Conservation (phyloP, 192 early-diverging fungal genomes). For the Gryganskiella cystojenkinii region DNA sequence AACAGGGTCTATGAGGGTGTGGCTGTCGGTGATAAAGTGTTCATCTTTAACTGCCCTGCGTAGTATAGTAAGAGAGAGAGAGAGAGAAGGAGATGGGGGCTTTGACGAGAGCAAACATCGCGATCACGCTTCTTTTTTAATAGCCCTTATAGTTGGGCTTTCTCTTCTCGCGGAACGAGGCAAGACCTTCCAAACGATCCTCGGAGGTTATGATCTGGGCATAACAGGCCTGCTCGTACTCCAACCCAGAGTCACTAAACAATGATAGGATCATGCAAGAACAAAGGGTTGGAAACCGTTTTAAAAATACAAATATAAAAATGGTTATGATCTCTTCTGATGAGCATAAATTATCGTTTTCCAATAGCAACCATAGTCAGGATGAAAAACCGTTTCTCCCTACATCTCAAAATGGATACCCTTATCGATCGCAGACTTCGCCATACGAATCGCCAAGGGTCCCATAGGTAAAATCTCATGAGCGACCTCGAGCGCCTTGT, state of each 20-base stretch:
- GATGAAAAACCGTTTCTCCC: no score
- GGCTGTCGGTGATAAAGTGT: no score
- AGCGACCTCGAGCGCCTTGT: slow-evolving; percentile 84
- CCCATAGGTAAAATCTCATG: slow-evolving; percentile 80
- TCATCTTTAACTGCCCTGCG: no score
- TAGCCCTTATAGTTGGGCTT: slow-evolving; percentile 80
- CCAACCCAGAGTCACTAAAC: slow-evolving; percentile 80
- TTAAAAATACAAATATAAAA: background rate
- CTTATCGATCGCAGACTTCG: slow-evolving; percentile 89
- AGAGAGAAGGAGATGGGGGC: no score
- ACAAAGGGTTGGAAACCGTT: background rate
- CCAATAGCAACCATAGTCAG: no score
- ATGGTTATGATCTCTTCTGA: no score
- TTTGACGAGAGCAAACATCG: no score
- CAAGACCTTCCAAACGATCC: slow-evolving; percentile 88
- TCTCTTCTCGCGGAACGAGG: slow-evolving; percentile 86
- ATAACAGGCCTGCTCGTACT: slow-evolving; percentile 95
- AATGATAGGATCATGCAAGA: background rate
- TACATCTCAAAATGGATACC: slow-evolving; percentile 85
- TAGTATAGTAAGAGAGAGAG: no score
- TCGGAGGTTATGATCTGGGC: slow-evolving; percentile 94
- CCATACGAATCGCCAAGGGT: slow-evolving; percentile 90
- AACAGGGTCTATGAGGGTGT: no score
- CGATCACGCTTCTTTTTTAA: no score
- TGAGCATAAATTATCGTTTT: no score